Conservation (phyloP, 768 basidiomycete species). For the Megacollybia marginata region DNA sequence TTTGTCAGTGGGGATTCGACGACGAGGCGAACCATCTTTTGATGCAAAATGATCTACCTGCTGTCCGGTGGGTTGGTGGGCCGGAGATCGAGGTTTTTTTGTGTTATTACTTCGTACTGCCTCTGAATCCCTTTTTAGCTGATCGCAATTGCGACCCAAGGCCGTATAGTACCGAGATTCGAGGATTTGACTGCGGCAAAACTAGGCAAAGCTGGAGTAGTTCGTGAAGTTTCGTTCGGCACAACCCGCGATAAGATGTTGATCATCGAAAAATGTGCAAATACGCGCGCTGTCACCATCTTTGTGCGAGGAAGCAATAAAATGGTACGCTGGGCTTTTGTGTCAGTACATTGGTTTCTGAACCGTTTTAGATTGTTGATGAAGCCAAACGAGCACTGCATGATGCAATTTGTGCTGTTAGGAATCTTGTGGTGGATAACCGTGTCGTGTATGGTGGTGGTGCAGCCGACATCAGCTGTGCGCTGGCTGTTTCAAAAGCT, state of each 20-base stretch:
- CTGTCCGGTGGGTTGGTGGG: slow-evolving; percentile 98
- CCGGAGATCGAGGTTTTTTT: slow-evolving; percentile 89
- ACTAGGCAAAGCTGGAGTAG: slow-evolving; percentile 88
- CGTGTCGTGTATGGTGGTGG: slow-evolving; percentile 98
- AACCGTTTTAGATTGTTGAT: slow-evolving; percentile 76
- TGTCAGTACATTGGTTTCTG: neutral
- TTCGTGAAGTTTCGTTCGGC: slow-evolving; percentile 92
- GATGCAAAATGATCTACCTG: slow-evolving; percentile 96
- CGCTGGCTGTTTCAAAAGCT: slow-evolving; percentile 87
- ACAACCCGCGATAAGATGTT: slow-evolving; percentile 99
- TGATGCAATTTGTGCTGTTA: slow-evolving; percentile 95
- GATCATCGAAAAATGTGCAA: slow-evolving; percentile 97
- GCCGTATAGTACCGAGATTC: slow-evolving; percentile 96
- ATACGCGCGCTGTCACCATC: slow-evolving; percentile 91
- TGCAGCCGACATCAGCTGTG: slow-evolving; percentile 93
- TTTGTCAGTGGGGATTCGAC: slow-evolving; percentile 99
- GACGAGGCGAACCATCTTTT: slow-evolving; percentile 97
- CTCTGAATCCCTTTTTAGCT: slow-evolving; percentile 40
- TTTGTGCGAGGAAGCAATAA: slow-evolving; percentile 98
- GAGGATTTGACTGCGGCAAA: slow-evolving; percentile 91
- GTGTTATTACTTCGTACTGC: neutral
- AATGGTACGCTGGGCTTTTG: slow-evolving; percentile 55
- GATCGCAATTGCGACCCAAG: slow-evolving; percentile 97
- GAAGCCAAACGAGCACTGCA: slow-evolving; percentile 97
- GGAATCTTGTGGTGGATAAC: slow-evolving; percentile 92